phyloP scores from a whole-genome alignment of 1,284 basidiomycete species.

The Apiotrichum veenhuisii region DNA sequence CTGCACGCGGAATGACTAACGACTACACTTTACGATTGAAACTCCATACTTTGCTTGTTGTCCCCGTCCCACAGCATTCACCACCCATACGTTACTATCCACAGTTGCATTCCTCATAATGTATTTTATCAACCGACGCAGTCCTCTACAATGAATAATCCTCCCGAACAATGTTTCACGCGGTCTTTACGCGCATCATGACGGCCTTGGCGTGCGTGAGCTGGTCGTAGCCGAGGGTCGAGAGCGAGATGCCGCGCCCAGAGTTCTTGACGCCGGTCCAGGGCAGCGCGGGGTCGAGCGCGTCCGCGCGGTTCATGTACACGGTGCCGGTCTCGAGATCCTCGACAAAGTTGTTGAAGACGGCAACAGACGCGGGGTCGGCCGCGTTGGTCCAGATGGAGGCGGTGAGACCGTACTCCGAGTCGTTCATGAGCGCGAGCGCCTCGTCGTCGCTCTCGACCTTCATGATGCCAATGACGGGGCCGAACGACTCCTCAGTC shows the following conservation, averaged over 20 bases:
- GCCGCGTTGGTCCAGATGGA: constrained; percentile 81
- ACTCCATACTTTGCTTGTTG: neutral
- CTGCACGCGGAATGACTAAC: constrained; percentile 9
- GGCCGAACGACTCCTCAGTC: constrained; percentile 81
- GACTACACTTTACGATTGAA: neutral
- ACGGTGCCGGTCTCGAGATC: constrained; percentile 82
- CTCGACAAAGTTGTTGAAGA: constrained; percentile 67
- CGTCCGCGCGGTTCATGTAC: constrained; percentile 87
- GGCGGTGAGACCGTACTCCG: constrained; percentile 88
- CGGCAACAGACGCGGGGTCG: constrained; percentile 57
- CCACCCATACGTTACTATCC: neutral
- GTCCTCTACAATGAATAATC: neutral
- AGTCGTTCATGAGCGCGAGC: constrained; percentile 88
- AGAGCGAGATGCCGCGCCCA: constrained; percentile 82
- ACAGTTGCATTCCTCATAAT: neutral
- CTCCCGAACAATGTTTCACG: neutral
- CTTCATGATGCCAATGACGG: constrained; percentile 85
- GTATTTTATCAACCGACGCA: constrained; percentile 1
- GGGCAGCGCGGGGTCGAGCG: constrained; percentile 80
- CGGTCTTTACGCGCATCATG: constrained; percentile 21
- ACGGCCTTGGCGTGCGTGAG: constrained; percentile 27
- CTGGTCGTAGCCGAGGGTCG: constrained; percentile 60
- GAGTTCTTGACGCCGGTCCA: constrained; percentile 95
- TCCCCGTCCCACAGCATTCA: neutral
- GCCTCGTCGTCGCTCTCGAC: constrained; percentile 68